Evolutionary conservation across 1,284 basidiomycete species (phyloP), one percentile per base, ranked within the genome.

Genomic region (Pseudozyma sp.): DNA sequence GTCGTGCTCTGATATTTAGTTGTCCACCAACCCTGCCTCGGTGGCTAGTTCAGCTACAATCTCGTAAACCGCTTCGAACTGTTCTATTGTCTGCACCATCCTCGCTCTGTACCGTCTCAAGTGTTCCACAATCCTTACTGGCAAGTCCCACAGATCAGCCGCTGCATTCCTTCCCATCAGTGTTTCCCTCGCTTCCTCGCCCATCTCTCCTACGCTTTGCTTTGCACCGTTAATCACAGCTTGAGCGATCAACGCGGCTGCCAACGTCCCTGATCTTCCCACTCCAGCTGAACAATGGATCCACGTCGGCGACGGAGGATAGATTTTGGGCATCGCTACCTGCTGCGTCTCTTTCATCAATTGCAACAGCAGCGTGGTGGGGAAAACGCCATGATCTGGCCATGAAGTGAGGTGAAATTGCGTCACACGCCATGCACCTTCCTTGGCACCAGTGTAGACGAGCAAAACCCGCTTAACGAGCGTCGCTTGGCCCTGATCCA

Each of bases 311-410:
- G 91, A 90, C 62, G 58, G 60, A 5, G 67, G 72, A 16, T 38
- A 65, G 12, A 65, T 74, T 87, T 85, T 55, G 80, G 79, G 38
- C 81, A 76, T 49, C 79, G 58, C 25, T 10, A 74, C 70, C 16
- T 25, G 39, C 12, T 64, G 59, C 25, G 59, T 56, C 12, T 70
- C 56, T 19, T 39, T 19, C 56, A 75, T 68, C 13, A 83, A 72
- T n/a, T 66, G 54, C 3, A 73, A 42, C n/a, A 83, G 52, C 12
- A 66, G 50, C 7, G 52, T 34, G 0, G 54, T 62, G 0, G 88
- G 85, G 21, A 93, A 92, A 5, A 92, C 89, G 45, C 92, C 92
- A 72, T 92, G 91, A 84, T 95, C 93, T 16, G 92, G 92, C 93
- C 93, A 95, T 2, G 90, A 88, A 13, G 87, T 86, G 77, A 91